A percentile compares a stretch with the other conserved stretches of the same genome.
Evolutionary conservation across 1,139 yeast species (phyloP).

Genomic region (Debaryomyces sp.): DNA sequence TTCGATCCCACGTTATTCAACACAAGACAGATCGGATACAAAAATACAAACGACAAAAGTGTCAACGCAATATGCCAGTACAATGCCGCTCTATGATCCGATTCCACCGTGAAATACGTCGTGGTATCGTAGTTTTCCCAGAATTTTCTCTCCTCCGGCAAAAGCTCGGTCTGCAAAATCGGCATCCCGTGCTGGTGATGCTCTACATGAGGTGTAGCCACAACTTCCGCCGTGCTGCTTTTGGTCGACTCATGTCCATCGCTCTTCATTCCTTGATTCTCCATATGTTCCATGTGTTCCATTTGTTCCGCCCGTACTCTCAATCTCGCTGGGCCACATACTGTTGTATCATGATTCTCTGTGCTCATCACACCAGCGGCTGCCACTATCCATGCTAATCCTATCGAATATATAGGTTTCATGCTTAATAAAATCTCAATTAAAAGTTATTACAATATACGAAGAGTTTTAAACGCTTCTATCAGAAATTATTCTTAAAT

Average conservation of each 20-base stretch:
- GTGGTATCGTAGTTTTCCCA: slow-evolving; percentile 88
- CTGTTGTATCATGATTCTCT: background rate
- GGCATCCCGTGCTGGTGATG: slow-evolving; percentile 74
- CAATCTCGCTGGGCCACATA: background rate
- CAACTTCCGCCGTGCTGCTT: slow-evolving; percentile 8
- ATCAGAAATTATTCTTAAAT: background rate
- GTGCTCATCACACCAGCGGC: slow-evolving; percentile 3
- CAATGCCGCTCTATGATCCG: slow-evolving; percentile 54
- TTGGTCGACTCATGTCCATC: slow-evolving; percentile 1
- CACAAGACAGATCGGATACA: slow-evolving; percentile 74
- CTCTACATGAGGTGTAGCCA: slow-evolving; percentile 54
- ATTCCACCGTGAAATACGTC: slow-evolving; percentile 65
- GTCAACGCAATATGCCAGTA: slow-evolving; percentile 57
- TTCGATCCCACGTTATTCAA: slow-evolving; percentile 60
- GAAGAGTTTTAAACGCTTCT: background rate
- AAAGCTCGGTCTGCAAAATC: slow-evolving; percentile 65
- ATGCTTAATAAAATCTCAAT: background rate
- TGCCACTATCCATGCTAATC: background rate
- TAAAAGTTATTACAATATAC: background rate
- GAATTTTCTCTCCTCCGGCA: slow-evolving; percentile 70
- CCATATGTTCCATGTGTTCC: slow-evolving; percentile 12
- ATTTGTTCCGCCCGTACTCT: background rate
- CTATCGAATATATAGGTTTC: background rate
- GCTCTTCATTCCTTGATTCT: slow-evolving; percentile 5
- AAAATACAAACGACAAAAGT: slow-evolving; percentile 47